Base-by-base conservation (phyloP, 192 early-diverging fungal genomes). In the Mortierella hygrophila region DNA sequence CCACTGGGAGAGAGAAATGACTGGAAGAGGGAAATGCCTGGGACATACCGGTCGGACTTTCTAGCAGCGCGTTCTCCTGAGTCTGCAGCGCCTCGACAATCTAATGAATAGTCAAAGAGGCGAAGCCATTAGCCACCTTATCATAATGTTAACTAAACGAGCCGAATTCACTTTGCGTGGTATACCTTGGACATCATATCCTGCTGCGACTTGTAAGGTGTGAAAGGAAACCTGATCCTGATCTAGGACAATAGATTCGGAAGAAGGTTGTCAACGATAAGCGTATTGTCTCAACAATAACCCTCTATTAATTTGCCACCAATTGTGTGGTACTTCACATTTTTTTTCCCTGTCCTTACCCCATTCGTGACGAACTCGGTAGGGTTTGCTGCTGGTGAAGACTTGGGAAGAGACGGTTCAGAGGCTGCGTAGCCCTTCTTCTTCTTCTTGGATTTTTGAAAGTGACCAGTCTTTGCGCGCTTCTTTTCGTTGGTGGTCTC, bases 181-280 rank as follows among this genome's bases (percentile, higher is more conserved):
- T 26, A 60, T 82, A 95, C 91, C 75, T 91, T 92, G 78, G 85
- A 88, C 94, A 95, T 95, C 88, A 95, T 90, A 4, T 77, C 86
- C 20, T 91, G 82, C 81, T 95, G 95, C 57, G 92, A 91, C 44
- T 92, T 88, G 54, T 95, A 95, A 13, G 95, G 94, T 18, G 78
- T 74, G 74, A 91, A 95, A 16, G 95, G 95, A 78, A 95, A 95
- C 35, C 91, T 85, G 13, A 95, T 91, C 8, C 80, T 74, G 0
- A 93, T 65, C 82, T 83, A 65, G 11, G 32, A 11, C 1, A 29
- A 70, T 4, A 52, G 10, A 29, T 29, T 26, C 23, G 2, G 20
- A 68, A 63, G 18, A 9, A 38, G 21, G 2, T 5, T 63, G 41
- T 5, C 37, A 21, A 52, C 16, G 72, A 35, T 49, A 70, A 15